Evolutionary conservation across 768 basidiomycete species (phyloP), one percentile per base, ranked within the genome.

Genomic region (Leccinum obscurum): DNA sequence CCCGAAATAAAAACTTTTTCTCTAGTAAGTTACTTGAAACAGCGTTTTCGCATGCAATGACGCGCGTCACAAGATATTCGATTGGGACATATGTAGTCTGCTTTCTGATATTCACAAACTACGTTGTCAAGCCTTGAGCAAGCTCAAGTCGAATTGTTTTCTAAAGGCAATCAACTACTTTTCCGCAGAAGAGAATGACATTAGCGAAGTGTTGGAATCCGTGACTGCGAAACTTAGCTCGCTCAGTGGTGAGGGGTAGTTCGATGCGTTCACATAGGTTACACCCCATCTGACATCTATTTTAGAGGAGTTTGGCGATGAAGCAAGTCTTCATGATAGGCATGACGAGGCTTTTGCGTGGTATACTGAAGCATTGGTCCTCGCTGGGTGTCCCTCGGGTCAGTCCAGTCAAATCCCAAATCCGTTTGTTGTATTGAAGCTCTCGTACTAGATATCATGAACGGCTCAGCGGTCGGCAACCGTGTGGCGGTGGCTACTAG

Each of bases 271-370:
- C 10, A 13, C 7, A 59, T 10, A 28, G 6, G 37, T 6, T 14
- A 11, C 28, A n/a, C 9, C 1, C 3, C 3, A 34, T 24, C 9
- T 52, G 13, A 41, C 6, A 7, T 3, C 14, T n/a, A 14, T 55
- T 35, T 28, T 37, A 67, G 66, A 67, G 39, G 22, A 3, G 10
- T 59, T 64, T 1, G 66, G 66, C 2, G 62, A 64, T 28, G 35
- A 60, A 11, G 55, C 65, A 6, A 53, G 46, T 54, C 1, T 39
- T 10, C 24, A 11, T 3, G 10, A 10, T 2, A 55, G 8, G 6
- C 49, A 51, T 28, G 58, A 54, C 9, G 54, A 56, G 15, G 65
- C 66, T 7, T 49, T 61, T 22, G 32, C 32, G 2, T 67, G 62
- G 62, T 67, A 67, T 49, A 39, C 60, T 6, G 56, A 57, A 35